Percentiles rank a stretch among this genome's conserved stretches.
Conservation (phyloP, 163 green algal species). For the Prototheca wickerhamii region DNA sequence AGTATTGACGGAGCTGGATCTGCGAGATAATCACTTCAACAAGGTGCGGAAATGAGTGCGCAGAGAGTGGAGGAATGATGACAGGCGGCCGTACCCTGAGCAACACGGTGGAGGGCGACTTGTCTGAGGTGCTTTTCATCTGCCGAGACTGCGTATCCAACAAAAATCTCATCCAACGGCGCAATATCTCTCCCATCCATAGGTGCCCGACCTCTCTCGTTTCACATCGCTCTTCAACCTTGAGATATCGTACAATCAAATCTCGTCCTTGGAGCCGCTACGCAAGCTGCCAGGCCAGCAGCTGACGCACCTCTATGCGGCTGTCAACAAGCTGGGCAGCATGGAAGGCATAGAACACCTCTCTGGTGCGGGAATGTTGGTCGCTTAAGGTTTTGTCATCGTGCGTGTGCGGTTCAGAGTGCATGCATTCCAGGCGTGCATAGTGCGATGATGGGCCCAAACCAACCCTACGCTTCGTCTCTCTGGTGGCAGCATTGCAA, state of each 20-base stretch:
- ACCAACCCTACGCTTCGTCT: too few species aligned
- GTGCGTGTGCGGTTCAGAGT: too few species aligned
- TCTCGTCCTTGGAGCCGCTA: constrained; percentile 45
- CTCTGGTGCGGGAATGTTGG: neutral
- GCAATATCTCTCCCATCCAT: constrained; percentile 5
- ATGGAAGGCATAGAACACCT: constrained; percentile 42
- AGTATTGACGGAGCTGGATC: constrained; percentile 61
- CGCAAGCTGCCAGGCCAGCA: constrained; percentile 14
- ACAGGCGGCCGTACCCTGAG: too few species aligned
- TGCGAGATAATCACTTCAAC: constrained; percentile 78
- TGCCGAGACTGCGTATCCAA: too few species aligned
- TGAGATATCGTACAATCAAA: constrained; percentile 84
- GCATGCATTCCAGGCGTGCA: neutral
- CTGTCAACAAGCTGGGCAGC: constrained; percentile 69
- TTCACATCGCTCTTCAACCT: constrained; percentile 47
- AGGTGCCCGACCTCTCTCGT: constrained; percentile 43
- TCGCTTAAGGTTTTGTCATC: neutral
- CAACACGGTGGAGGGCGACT: too few species aligned
- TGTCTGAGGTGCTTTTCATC: too few species aligned
- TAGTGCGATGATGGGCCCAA: too few species aligned
- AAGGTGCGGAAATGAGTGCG: too few species aligned
- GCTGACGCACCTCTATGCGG: constrained; percentile 68
- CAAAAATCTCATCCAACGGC: neutral
- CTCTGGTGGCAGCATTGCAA: constrained; percentile 23
- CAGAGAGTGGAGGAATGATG: too few species aligned